Evolutionary conservation across 768 basidiomycete species (phyloP).

Genomic region (Rhodotorula sphaerocarpa): DNA sequence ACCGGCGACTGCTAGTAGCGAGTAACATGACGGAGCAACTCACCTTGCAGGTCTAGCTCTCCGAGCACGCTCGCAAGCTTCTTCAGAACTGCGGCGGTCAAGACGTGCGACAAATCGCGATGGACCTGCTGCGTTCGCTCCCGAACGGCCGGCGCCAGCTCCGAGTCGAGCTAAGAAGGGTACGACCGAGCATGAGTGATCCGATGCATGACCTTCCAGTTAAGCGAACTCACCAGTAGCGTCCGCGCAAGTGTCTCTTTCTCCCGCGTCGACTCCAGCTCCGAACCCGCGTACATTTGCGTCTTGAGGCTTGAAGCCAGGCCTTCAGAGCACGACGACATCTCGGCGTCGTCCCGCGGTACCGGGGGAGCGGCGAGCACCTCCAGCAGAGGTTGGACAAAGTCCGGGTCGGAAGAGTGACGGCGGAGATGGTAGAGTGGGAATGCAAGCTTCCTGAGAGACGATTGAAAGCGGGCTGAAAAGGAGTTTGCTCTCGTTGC

Average conservation of each 20-base stretch:
- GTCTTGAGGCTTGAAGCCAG: not conserved
- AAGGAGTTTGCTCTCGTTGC: too few species aligned
- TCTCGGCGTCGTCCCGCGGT: not conserved
- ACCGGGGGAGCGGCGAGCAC: not conserved
- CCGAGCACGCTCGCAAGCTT: not conserved
- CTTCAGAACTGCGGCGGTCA: not conserved
- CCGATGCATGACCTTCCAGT: not conserved
- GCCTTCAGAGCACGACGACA: too few species aligned
- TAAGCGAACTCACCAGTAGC: not conserved
- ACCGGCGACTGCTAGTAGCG: too few species aligned
- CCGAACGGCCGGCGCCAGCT: not conserved
- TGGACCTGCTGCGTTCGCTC: not conserved
- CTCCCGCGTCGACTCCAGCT: not conserved
- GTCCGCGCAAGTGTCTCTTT: conserved; percentile 2
- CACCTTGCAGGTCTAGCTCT: not conserved
- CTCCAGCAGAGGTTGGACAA: not conserved
- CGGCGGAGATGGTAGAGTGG: not conserved
- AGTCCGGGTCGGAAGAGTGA: too few species aligned
- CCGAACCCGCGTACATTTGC: not conserved
- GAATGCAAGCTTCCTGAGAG: not conserved
- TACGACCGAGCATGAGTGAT: not conserved
- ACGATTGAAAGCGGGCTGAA: not conserved
- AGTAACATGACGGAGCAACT: too few species aligned
- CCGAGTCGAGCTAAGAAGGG: not conserved
- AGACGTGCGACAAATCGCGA: not conserved